Conservation (phyloP, 805 yeast genomes). For the Metschnikowia cerradonensis region DNA sequence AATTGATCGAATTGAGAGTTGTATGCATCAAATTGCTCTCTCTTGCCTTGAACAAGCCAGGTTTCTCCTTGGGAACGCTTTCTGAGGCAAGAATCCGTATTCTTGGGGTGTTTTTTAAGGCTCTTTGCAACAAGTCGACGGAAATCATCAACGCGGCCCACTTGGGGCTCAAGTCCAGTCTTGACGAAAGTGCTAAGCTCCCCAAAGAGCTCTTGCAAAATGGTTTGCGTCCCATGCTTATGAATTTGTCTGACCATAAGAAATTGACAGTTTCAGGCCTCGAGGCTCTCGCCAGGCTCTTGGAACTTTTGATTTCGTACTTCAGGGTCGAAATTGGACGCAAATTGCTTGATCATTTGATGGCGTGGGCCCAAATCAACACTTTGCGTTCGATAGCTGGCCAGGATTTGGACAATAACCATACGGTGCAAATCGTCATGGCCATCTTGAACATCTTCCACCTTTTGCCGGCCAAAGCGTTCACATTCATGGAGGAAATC, state of each 20-base stretch:
- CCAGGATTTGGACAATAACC: slow-evolving; percentile 75
- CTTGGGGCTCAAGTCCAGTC: slow-evolving; percentile 75
- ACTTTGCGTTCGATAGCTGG: slow-evolving; percentile 72
- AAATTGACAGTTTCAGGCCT: slow-evolving; percentile 83
- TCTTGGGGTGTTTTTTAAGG: slow-evolving; percentile 90
- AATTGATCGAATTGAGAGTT: slow-evolving; percentile 79
- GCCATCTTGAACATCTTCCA: slow-evolving; percentile 91
- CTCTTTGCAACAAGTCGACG: slow-evolving; percentile 77
- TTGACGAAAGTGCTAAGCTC: slow-evolving; percentile 79
- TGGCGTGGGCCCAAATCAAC: slow-evolving; percentile 92
- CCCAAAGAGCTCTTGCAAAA: slow-evolving; percentile 95
- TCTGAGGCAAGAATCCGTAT: slow-evolving; percentile 80
- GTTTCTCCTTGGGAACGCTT: slow-evolving; percentile 68
- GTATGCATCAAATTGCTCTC: slow-evolving; percentile 84
- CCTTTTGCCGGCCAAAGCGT: slow-evolving; percentile 86
- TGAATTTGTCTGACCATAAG: slow-evolving; percentile 92
- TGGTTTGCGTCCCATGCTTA: slow-evolving; percentile 90
- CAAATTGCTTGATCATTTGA: slow-evolving; percentile 84
- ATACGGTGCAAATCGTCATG: slow-evolving; percentile 79
- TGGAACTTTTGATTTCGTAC: slow-evolving; percentile 84
- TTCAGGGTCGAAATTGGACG: slow-evolving; percentile 96
- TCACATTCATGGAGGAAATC: slow-evolving; percentile 84
- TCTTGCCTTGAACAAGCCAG: slow-evolving; percentile 78
- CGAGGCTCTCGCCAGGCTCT: slow-evolving; percentile 82
- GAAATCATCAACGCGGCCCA: slow-evolving; percentile 93